These are phyloP conservation scores for Aspergillus sclerotioniger DNA, from an alignment of 495 filamentous ascomycete genomes.

Conservation along the genomic window DNA sequence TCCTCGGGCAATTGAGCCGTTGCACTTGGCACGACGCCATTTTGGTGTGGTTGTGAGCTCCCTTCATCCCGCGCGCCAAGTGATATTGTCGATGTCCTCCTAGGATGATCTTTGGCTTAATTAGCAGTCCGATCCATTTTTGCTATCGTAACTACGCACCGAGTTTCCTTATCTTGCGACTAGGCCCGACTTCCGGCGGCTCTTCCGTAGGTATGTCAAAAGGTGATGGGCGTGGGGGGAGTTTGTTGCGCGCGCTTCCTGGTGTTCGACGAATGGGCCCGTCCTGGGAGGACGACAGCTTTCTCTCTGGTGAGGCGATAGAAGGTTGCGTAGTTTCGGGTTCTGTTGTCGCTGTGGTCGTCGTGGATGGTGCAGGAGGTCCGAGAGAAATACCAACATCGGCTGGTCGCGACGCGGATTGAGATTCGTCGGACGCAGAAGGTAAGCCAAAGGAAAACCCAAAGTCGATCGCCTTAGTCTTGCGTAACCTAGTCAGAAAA, in stretches of 20 bases:
- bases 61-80: constrained; percentile 3
- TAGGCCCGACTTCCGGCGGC: constrained; percentile 18
- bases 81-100: constrained; percentile 3
- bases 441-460: constrained; percentile 49
- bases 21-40: constrained; percentile 11
- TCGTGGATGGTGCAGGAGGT: constrained; percentile 11
- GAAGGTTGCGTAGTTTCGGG: constrained; percentile 13
- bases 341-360: constrained; percentile 3
- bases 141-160: constrained; percentile 18
- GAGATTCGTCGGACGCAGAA: constrained; percentile 20
- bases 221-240: constrained; percentile 23
- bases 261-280: constrained; percentile 16
- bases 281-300: constrained; percentile 5
- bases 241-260: constrained; percentile 24
- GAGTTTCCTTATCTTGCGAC: constrained; percentile 30
- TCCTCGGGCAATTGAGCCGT: background rate
- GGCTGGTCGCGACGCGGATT: constrained; percentile 25
- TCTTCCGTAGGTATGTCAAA: constrained; percentile 24
- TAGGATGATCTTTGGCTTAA: constrained; percentile 17
- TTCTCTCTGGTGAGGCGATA: background rate
- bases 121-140: background rate
- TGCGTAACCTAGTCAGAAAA: constrained; percentile 36
- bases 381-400: constrained; percentile 7
- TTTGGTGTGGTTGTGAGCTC: constrained; percentile 5
- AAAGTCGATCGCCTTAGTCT: constrained; percentile 48